Evolutionary conservation across 257 asterid genomes (phyloP).

Genomic region (Solanum rostratum): DNA sequence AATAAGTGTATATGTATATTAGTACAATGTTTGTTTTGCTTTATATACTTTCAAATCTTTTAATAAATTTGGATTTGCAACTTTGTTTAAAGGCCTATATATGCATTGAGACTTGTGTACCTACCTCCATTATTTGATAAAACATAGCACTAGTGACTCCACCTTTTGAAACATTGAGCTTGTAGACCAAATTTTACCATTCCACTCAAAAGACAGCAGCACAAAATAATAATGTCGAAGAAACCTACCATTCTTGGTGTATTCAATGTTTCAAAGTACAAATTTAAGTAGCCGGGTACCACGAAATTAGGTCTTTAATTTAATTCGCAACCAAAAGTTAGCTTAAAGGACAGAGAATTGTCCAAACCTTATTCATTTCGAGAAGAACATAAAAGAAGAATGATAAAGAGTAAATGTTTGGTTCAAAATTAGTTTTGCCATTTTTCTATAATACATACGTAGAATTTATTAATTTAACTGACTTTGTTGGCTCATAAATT

Average conservation of each 20-base stretch:
- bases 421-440: background rate
- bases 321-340: too few relatives aligned
- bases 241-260: background rate
- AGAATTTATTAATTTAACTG: background rate
- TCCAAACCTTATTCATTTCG: background rate
- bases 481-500: background rate
- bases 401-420: background rate
- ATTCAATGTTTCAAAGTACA: background rate
- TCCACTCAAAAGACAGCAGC: background rate
- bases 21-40: background rate
- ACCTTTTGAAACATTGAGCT: background rate
- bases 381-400: background rate
- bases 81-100: background rate
- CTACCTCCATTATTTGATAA: background rate
- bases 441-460: background rate
- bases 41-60: background rate
- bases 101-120: background rate
- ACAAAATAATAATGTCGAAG: background rate
- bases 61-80: background rate
- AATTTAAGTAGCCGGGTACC: background rate
- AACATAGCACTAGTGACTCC: background rate
- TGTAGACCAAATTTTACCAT: background rate
- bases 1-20: too few relatives aligned
- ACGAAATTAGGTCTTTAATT: too few relatives aligned
- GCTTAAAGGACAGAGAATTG: too few relatives aligned